A percentile compares a stretch with the other conserved stretches of the same genome.
Evolutionary conservation across 225 moss, liverwort and hornwort genomes (phyloP).

Genomic region (Pseudoscleropodium purum): DNA sequence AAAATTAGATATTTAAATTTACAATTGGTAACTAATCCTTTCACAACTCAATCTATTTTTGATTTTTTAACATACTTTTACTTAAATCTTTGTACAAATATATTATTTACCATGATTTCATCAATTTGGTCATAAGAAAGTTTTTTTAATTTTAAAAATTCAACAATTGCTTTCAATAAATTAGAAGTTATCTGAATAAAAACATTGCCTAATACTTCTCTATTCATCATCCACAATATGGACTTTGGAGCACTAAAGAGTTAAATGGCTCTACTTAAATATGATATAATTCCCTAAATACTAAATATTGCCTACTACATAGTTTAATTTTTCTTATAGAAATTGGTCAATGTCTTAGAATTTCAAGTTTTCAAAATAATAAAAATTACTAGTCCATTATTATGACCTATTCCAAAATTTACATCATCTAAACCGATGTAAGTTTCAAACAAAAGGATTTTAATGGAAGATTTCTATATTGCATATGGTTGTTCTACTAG

Average conservation of each 20-base stretch:
- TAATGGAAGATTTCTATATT: background rate
- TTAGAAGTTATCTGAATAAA: background rate
- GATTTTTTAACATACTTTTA: background rate
- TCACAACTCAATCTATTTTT: background rate
- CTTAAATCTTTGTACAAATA: background rate
- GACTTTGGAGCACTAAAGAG: background rate
- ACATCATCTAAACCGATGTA: background rate
- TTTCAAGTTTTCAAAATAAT: background rate
- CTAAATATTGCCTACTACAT: background rate
- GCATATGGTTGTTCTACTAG: fast-evolving
- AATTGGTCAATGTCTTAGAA: background rate
- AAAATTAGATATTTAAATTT: background rate
- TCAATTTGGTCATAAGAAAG: background rate
- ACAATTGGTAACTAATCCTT: background rate
- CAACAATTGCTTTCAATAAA: background rate
- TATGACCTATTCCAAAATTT: background rate
- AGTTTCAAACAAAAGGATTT: background rate
- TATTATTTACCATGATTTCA: background rate
- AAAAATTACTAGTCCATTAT: background rate
- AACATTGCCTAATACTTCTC: background rate
- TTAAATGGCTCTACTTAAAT: background rate
- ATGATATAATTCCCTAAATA: background rate
- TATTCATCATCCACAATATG: background rate
- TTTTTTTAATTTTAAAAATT: background rate
- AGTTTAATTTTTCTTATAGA: background rate